Base-by-base conservation (phyloP, 352 stramenopile genomes). In the Pythium insidiosum region DNA sequence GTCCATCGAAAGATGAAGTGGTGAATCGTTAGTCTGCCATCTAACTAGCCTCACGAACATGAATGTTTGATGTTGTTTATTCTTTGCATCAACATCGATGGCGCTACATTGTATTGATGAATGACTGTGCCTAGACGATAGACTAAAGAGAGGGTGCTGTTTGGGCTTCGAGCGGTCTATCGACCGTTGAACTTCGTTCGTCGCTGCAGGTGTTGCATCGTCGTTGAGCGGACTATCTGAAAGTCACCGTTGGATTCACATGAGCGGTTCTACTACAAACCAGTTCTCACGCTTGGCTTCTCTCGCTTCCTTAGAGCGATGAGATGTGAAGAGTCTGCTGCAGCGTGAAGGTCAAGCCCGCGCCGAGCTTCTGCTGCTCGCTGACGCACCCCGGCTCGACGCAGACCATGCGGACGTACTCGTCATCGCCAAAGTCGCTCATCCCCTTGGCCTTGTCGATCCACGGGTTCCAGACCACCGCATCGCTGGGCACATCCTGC, bases 401-500 rank as follows among this genome's bases (percentile, higher is more conserved):
- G 58, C 95, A 98, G 51, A 98, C 75, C 92, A 98, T 98, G 24
- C 81, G 72, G 36, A 84, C 46, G 57, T 97, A 97, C 63, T 97
- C 87, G 36, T 98, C 93, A 53, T 97, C 81, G 28, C 72, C 87
- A 68, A 98, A 98, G 68, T 98, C 94, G 42, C 60, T 61, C 82
- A 98, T 97, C 30, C 56, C 65, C 55, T 91, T 86, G 25, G 92
- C 85, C 61, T 98, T 98, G 37, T 91, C 79, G 31, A 84, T 66
- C 68, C 89, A 95, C 29, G 94, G 95, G 78, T 97, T 97, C 90
- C 88, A 97, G 23, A 97, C 81, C 13, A 98, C 89, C n/a, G 71
- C 70, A 53, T 96, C 87, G 40, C 63, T 82, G 20, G 58, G 43
- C 48, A 80, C 63, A 18, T 47, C 16, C 25, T 47, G 42, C 31